Conservation (phyloP, 2,329 filamentous ascomycete genomes). For the Phyllosticta citriasiana region DNA sequence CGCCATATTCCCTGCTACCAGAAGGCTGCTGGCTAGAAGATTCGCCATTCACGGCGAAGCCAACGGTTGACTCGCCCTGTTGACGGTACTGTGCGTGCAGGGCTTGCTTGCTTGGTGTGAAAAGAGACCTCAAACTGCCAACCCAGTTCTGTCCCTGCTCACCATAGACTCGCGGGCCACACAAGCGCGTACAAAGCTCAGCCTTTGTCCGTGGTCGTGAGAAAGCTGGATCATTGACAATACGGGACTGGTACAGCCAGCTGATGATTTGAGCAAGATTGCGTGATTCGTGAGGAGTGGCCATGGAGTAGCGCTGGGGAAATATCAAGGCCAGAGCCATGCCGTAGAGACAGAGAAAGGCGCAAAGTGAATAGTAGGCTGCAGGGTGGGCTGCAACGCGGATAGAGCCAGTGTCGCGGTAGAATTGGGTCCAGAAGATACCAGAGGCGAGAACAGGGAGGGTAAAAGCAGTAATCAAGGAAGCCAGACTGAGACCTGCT, state of each 20-base stretch:
- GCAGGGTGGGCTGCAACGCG: conserved; percentile 60
- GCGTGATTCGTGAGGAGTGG: conserved; percentile 63
- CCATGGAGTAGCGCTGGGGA: conserved; percentile 49
- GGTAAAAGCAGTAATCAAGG: conserved; percentile 45
- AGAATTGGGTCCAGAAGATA: conserved; percentile 63
- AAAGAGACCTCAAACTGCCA: conserved; percentile 14
- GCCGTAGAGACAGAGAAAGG: conserved; percentile 60
- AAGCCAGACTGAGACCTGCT: conserved; percentile 50
- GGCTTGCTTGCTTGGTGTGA: neutral
- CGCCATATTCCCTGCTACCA: neutral
- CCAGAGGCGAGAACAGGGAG: conserved; percentile 61
- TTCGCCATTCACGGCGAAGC: neutral
- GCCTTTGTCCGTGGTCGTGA: conserved; percentile 54
- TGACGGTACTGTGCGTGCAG: conserved; percentile 8
- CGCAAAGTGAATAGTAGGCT: conserved; percentile 63
- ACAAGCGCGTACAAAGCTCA: conserved; percentile 60
- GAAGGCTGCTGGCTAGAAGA: neutral
- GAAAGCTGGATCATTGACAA: conserved; percentile 65
- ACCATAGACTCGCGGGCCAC: conserved; percentile 43
- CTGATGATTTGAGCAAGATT: conserved; percentile 68
- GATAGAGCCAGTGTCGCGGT: conserved; percentile 23
- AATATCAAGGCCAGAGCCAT: conserved; percentile 49
- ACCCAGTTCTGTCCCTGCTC: conserved; percentile 22
- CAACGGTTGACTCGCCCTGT: neutral
- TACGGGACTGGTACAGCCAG: conserved; percentile 63